Evolutionary conservation across 75 land plant species (phyloP).

Genomic region (Picea glauca): DNA sequence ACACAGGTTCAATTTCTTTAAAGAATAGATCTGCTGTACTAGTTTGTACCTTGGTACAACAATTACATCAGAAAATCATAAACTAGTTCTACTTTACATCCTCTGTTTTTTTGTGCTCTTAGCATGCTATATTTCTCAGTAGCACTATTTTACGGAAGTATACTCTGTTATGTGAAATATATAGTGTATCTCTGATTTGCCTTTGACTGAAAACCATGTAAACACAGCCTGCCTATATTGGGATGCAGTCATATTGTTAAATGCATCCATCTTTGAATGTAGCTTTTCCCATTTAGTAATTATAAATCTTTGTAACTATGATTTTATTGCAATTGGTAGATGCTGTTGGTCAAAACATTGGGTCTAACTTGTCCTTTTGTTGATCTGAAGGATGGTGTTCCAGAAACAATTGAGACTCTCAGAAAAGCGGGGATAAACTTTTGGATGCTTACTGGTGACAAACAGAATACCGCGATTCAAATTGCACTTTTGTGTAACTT

Average conservation of each 20-base stretch:
- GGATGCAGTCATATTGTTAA: neutral
- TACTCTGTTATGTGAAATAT: neutral
- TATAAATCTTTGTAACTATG: neutral
- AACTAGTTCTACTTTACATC: neutral
- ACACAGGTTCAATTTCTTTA: neutral
- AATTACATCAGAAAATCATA: neutral
- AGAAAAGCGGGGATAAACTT: conserved; percentile 96
- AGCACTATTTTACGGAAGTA: neutral
- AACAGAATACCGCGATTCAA: conserved; percentile 93
- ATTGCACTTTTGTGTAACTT: conserved; percentile 98
- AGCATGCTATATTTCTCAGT: no score
- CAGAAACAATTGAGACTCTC: conserved; percentile 89
- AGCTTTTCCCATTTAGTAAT: neutral
- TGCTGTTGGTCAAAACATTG: conserved; percentile 3
- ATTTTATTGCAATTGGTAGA: neutral
- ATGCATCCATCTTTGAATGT: neutral
- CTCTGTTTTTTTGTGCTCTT: neutral
- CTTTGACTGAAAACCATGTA: neutral
- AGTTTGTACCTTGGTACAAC: neutral
- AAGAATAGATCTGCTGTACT: neutral
- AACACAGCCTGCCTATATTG: neutral
- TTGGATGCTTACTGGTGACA: conserved; percentile 99
- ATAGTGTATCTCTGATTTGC: neutral
- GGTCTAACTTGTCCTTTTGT: neutral
- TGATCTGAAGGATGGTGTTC: conserved; percentile 79